Evolutionary conservation across 208 protist species (phyloP).

Genomic region (Angomonas ambiguus): DNA sequence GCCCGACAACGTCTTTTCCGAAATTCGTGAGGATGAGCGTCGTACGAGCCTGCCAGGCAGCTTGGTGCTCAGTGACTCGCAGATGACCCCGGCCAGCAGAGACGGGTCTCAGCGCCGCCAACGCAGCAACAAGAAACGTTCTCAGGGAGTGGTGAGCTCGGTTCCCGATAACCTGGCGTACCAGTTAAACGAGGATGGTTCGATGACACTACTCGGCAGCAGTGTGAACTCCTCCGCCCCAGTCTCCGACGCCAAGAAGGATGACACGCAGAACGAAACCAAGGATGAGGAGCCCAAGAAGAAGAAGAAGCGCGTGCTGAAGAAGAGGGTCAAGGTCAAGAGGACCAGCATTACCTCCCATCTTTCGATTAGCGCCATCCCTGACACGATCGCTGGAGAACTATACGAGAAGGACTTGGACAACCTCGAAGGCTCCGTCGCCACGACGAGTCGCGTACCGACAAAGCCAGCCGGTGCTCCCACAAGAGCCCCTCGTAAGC

Average conservation of each 20-base stretch:
- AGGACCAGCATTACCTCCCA: slow-evolving; percentile 26
- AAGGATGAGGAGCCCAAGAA: slow-evolving; percentile 14
- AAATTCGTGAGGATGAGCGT: too few species aligned
- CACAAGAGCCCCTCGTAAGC: too few species aligned
- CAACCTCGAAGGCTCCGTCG: slow-evolving; percentile 8
- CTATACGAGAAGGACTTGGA: slow-evolving; percentile 37
- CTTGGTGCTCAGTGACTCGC: too few species aligned
- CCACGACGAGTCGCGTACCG: too few species aligned
- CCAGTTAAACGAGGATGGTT: slow-evolving; percentile 35
- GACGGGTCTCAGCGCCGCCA: too few species aligned
- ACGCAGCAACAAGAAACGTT: slow-evolving; percentile 15
- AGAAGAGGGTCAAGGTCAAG: slow-evolving; percentile 28
- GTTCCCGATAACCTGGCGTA: slow-evolving; percentile 30
- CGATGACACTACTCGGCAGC: slow-evolving; percentile 13
- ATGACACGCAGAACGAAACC: slow-evolving; percentile 11
- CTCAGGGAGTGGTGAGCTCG: slow-evolving; percentile 15
- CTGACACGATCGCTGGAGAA: slow-evolving; percentile 37
- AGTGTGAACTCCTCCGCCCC: not conserved
- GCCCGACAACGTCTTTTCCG: too few species aligned
- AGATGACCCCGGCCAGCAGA: too few species aligned
- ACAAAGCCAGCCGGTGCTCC: too few species aligned
- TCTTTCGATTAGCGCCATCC: slow-evolving; percentile 25
- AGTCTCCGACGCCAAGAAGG: not conserved
- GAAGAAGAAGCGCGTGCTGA: slow-evolving; percentile 38
- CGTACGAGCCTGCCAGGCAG: too few species aligned